These are phyloP conservation scores for Paulownia fortunei DNA, from an alignment of 257 asterid species.

Conservation along the genomic window DNA sequence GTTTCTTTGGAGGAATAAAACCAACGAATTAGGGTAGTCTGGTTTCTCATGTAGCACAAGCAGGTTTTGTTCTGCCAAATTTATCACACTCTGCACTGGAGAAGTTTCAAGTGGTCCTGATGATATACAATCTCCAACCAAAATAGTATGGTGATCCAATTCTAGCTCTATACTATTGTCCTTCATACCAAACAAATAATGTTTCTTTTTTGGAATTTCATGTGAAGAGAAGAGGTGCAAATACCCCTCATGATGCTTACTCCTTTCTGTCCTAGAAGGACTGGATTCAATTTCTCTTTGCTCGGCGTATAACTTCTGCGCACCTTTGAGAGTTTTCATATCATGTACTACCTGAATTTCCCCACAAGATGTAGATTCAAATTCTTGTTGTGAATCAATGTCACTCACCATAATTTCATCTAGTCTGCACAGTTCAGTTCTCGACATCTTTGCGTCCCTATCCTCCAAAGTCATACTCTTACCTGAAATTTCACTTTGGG, in stretches of 20 bases:
- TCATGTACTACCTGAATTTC: not conserved
- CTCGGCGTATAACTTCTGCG: not conserved
- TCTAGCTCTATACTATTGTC: not conserved
- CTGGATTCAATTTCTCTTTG: not conserved
- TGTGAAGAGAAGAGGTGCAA: too few species aligned
- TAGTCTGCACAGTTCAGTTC: not conserved
- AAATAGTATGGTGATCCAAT: not conserved
- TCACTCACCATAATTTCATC: not conserved
- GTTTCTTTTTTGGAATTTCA: not conserved
- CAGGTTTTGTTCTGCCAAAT: not conserved
- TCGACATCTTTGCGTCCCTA: not conserved
- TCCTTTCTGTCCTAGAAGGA: not conserved
- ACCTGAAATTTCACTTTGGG: constrained; percentile 9
- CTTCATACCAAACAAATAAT: not conserved
- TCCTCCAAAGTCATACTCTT: not conserved
- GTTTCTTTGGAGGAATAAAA: not conserved
- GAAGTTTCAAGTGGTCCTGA: not conserved
- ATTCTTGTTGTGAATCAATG: not conserved
- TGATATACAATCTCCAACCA: not conserved
- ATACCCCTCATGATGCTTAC: not conserved
- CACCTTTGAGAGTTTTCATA: not conserved
- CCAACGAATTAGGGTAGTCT: not conserved
- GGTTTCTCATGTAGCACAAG: not conserved
- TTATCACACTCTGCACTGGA: not conserved
- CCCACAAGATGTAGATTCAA: not conserved